These are phyloP conservation scores for Colletotrichum lini DNA, from an alignment of 2,329 filamentous ascomycete genomes.

Conservation along the genomic window DNA sequence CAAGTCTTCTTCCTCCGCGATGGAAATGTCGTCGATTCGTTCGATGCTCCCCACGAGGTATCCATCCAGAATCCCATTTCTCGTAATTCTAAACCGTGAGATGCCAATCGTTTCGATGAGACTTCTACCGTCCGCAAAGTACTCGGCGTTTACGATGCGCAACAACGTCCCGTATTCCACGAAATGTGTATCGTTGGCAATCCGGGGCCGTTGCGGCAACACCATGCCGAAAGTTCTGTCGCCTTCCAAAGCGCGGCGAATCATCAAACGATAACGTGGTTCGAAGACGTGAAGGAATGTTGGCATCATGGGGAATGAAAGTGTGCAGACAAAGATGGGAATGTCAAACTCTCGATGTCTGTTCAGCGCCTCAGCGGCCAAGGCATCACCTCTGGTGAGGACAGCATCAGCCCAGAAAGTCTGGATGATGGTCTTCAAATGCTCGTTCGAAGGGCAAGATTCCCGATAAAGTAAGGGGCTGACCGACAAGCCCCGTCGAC, in stretches of 20 bases:
- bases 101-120: constrained; percentile 84
- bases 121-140: constrained; percentile 84
- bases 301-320: constrained; percentile 86
- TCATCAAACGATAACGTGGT: constrained; percentile 92
- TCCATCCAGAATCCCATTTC: constrained; percentile 77
- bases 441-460: constrained; percentile 70
- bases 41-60: constrained; percentile 84
- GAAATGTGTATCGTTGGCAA: constrained; percentile 61
- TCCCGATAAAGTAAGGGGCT: constrained; percentile 59
- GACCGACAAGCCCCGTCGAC: constrained; percentile 75
- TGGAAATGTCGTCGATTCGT: constrained; percentile 83
- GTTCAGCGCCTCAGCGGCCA: constrained; percentile 70
- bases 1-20: constrained; percentile 83
- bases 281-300: constrained; percentile 95
- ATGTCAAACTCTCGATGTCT: constrained; percentile 71
- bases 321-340: constrained; percentile 85
- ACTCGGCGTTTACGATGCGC: constrained; percentile 80
- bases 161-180: constrained; percentile 84
- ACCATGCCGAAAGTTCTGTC: constrained; percentile 89
- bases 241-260: constrained; percentile 81
- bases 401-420: constrained; percentile 80
- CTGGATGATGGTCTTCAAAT: constrained; percentile 74
- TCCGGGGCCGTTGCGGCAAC: constrained; percentile 71
- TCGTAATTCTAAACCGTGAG: constrained; percentile 81
- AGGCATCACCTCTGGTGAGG: constrained; percentile 67